Base-by-base conservation (phyloP, 176 grass and related monocot species). In the Rhynchospora pubera region DNA sequence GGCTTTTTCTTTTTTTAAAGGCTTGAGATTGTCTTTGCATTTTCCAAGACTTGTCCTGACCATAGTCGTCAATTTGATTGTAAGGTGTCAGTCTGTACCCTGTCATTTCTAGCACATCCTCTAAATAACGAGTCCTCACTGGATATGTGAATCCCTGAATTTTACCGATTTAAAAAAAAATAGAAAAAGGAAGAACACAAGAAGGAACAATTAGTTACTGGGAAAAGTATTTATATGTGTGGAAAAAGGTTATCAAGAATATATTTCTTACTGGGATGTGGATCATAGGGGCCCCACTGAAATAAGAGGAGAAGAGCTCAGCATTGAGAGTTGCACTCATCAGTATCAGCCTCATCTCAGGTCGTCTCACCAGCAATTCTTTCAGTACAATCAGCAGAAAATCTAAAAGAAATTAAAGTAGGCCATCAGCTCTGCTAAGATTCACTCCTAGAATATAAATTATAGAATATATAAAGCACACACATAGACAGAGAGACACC, bases 51-150 rank as follows among this genome's bases (percentile, higher is more conserved):
- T 95, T 99, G 70, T 99, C 96, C 87, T 99, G 96, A 34, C 96
- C 96, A 84, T 95, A 99, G 86, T 99, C 96, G 88, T 99, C 96
- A 45, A 99, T 95, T 90, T 99, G 96, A 84, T 99, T 99, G 87
- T 99, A 99, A 1, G 84, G 85, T 48, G 92, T 99, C 80, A 99
- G 82, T 67, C 89, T 86, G 68, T 99, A 89, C 26, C 91, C 96
- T 0, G 96, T 99, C 78, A 34, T 47, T 91, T 99, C 96, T 45
- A 99, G 90, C 45, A 95, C 87, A 86, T 95, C 89, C 93, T 99
- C 96, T 53, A 99, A 88, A 85, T 93, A 99, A 83, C 85, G 85
- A 79, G 45, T 93, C 57, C 82, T 92, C 1, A 99, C 96, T 82
- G 96, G 92, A 84, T 95, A 99, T 9, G 96, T 99, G 86, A 99